A percentile compares a stretch with the other conserved stretches of the same genome.
phyloP scores from a whole-genome alignment of 139 green algal species.

The Micractinium sp. region DNA sequence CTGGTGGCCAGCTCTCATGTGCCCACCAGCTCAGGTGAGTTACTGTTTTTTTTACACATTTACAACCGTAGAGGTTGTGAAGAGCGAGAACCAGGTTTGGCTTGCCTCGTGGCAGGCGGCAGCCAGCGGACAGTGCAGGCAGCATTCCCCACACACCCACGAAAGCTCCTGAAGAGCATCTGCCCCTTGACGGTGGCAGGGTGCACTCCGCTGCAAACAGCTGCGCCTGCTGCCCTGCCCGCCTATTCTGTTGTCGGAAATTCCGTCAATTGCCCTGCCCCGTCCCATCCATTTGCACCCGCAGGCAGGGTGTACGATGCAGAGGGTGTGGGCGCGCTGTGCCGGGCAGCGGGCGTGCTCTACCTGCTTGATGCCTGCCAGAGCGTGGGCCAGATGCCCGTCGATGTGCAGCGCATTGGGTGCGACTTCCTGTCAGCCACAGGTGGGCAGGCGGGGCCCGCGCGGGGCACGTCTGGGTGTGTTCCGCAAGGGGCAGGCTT shows the following conservation, averaged over 20 bases:
- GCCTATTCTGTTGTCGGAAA: neutral
- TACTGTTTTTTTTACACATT: neutral
- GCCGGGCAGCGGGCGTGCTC: conserved; percentile 48
- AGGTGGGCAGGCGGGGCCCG: too few species aligned
- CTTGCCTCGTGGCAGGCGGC: neutral
- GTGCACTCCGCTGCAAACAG: neutral
- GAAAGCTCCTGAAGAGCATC: neutral
- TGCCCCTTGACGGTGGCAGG: neutral
- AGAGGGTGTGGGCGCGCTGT: conserved; percentile 51
- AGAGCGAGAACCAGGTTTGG: neutral
- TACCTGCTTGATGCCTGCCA: conserved; percentile 85
- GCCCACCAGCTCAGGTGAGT: conserved; percentile 63
- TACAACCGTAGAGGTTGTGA: too few species aligned
- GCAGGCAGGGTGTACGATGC: conserved; percentile 70
- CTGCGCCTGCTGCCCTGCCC: neutral
- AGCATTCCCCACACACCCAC: too few species aligned
- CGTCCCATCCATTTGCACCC: neutral
- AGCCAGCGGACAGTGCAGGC: neutral
- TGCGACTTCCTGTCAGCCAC: conserved; percentile 76
- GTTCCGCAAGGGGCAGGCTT: too few species aligned
- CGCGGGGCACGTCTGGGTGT: too few species aligned
- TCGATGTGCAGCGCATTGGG: conserved; percentile 65
- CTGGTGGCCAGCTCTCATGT: conserved; percentile 73
- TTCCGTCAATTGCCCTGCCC: neutral
- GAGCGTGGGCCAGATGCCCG: conserved; percentile 63